These are phyloP conservation scores for Sungouiella blattae DNA, from an alignment of 805 yeast species.

Conservation along the genomic window DNA sequence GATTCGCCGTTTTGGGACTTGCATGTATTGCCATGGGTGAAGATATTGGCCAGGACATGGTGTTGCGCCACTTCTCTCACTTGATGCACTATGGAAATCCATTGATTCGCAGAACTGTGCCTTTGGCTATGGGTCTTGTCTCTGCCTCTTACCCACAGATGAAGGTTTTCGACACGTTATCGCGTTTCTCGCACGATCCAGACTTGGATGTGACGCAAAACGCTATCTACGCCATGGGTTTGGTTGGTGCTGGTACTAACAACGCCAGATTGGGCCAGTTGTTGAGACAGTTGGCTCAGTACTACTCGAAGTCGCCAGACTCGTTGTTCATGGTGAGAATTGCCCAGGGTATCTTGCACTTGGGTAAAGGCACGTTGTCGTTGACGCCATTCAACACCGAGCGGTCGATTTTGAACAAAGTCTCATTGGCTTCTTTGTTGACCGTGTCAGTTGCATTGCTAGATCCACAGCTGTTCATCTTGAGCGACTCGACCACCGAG, in stretches of 20 bases:
- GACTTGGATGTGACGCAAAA: slow-evolving; percentile 92
- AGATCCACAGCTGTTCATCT: slow-evolving; percentile 79
- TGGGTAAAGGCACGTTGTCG: slow-evolving; percentile 94
- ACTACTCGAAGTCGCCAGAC: slow-evolving; percentile 87
- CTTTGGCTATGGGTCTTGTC: slow-evolving; percentile 95
- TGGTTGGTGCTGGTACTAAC: slow-evolving; percentile 98
- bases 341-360: slow-evolving; percentile 90
- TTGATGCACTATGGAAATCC: slow-evolving; percentile 97
- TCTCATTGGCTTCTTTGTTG: slow-evolving; percentile 82
- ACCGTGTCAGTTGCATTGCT: slow-evolving; percentile 80
- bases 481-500: slow-evolving; percentile 52
- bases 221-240: slow-evolving; percentile 94
- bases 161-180: slow-evolving; percentile 93
- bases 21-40: slow-evolving; percentile 97
- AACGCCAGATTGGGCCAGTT: slow-evolving; percentile 97
- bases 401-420: slow-evolving; percentile 81
- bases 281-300: slow-evolving; percentile 89
- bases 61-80: slow-evolving; percentile 93
- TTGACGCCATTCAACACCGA: slow-evolving; percentile 87
- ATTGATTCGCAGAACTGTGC: slow-evolving; percentile 87
- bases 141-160: slow-evolving; percentile 93
- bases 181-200: slow-evolving; percentile 94
- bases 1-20: slow-evolving; percentile 90
- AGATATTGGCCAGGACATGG: slow-evolving; percentile 96
- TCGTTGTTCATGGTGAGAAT: slow-evolving; percentile 88